Evolutionary conservation across 176 grass and related monocot species (phyloP).

Genomic region (Zizania latifolia): DNA sequence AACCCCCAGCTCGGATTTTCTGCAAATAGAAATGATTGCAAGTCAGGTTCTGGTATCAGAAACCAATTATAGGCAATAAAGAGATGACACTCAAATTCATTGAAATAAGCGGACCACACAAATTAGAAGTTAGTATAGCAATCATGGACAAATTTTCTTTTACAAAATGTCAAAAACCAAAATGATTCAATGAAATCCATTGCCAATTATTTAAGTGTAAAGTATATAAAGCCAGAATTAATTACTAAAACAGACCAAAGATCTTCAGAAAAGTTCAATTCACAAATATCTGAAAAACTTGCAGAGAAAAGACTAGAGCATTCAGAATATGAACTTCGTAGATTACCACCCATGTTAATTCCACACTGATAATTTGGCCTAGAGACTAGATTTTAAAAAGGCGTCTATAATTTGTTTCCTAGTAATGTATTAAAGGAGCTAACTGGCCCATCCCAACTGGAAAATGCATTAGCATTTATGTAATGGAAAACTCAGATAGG

Average conservation of each 20-base stretch:
- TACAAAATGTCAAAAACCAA: not conserved
- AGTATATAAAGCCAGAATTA: not conserved
- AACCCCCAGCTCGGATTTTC: constrained; percentile 41
- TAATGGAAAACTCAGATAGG: not conserved
- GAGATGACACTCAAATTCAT: not conserved
- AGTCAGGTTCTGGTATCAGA: constrained; percentile 21
- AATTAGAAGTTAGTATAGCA: not conserved
- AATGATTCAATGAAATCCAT: not conserved
- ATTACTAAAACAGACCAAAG: not conserved
- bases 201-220: not conserved
- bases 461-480: not conserved
- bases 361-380: not conserved
- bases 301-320: not conserved
- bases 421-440: not conserved
- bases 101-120: not conserved
- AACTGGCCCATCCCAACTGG: not conserved
- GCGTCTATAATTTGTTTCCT: not conserved
- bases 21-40: constrained; percentile 35
- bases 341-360: not conserved
- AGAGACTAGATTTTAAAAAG: not conserved
- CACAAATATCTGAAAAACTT: not conserved
- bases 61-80: constrained; percentile 17
- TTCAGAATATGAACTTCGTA: not conserved
- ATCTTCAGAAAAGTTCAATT: not conserved
- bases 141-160: not conserved